phyloP scores from a whole-genome alignment of 225 moss, liverwort and hornwort species.

The Asterella californica region DNA sequence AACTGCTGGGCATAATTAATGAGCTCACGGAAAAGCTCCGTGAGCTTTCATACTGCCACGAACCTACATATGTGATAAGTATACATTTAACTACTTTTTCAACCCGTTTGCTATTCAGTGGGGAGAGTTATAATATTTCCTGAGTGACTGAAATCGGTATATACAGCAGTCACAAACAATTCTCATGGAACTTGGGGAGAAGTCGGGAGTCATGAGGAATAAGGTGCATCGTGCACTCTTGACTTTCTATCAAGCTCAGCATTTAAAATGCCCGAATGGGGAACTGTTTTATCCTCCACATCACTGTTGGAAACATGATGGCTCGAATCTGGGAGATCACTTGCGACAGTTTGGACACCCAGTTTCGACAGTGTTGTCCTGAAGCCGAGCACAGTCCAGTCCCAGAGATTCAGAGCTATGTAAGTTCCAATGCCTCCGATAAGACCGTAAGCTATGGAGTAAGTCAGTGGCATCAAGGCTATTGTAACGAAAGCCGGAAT shows the following conservation, averaged over 20 bases:
- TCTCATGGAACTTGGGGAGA: neutral
- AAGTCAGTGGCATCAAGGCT: slow-evolving; percentile 85
- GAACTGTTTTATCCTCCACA: slow-evolving; percentile 14
- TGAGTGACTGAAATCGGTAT: neutral
- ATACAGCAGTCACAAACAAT: neutral
- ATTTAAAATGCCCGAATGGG: slow-evolving; percentile 16
- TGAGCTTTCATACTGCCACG: neutral
- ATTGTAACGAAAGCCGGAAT: slow-evolving; percentile 85
- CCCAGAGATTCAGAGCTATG: slow-evolving; percentile 68
- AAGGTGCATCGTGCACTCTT: neutral
- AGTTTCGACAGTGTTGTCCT: neutral
- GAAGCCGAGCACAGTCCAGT: slow-evolving; percentile 37
- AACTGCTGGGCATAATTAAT: no score
- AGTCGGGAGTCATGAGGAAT: neutral
- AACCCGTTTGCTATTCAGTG: neutral
- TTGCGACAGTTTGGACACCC: neutral
- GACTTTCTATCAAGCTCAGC: neutral
- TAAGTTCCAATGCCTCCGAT: slow-evolving; percentile 89
- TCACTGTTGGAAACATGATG: neutral
- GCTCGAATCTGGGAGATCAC: neutral
- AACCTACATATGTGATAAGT: neutral
- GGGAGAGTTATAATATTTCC: neutral
- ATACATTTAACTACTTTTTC: neutral
- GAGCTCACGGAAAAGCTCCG: no score
- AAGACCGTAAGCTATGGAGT: slow-evolving; percentile 89